Conservation (phyloP, 1,139 yeast species). For the Kluyveromyces sp. region DNA sequence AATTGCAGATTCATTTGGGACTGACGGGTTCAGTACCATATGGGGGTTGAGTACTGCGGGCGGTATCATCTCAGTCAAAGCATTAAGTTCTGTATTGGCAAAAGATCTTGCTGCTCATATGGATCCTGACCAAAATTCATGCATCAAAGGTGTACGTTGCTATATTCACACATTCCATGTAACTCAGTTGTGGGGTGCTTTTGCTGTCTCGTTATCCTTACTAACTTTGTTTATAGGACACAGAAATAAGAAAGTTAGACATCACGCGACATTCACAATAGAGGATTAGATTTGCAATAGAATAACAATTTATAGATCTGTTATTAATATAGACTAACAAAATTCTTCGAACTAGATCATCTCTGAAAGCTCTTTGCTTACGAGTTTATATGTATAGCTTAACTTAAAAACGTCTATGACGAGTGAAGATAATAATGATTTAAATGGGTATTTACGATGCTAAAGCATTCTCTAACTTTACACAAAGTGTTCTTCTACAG, state of each 20-base stretch:
- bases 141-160: slow-evolving; percentile 22
- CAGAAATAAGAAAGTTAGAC: not conserved
- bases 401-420: too few species aligned
- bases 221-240: slow-evolving; percentile 10
- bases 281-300: slow-evolving; percentile 1
- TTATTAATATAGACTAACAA: not conserved
- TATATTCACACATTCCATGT: slow-evolving; percentile 24
- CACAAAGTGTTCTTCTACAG: not conserved
- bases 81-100: slow-evolving; percentile 37
- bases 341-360: not conserved
- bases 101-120: slow-evolving; percentile 33
- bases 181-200: slow-evolving; percentile 11
- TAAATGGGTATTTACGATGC: not conserved
- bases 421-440: not conserved
- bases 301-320: not conserved
- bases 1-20: slow-evolving; percentile 69
- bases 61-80: slow-evolving; percentile 33
- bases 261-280: slow-evolving; percentile 4
- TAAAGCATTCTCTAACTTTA: not conserved
- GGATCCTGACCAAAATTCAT: slow-evolving; percentile 13
- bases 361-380: too few species aligned
- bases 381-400: too few species aligned
- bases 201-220: slow-evolving; percentile 12
- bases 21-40: slow-evolving; percentile 62
- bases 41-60: slow-evolving; percentile 74